Evolutionary conservation across 495 filamentous ascomycete genomes (phyloP).

Genomic region (Hamigera avellanea): DNA sequence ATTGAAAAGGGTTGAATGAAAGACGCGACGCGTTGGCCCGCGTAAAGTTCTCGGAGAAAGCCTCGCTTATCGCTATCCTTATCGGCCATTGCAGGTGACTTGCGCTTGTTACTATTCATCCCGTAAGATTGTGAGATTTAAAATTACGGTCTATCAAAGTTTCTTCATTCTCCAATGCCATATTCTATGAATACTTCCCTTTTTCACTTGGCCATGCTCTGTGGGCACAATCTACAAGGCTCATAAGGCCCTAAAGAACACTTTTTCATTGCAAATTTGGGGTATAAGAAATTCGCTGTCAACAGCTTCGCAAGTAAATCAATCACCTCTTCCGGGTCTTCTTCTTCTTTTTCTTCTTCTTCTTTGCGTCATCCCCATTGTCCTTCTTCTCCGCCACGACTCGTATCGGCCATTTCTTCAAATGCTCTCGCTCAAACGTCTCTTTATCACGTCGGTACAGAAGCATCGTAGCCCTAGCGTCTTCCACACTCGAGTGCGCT

Average conservation of each 20-base stretch:
- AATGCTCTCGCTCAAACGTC: conserved; percentile 70
- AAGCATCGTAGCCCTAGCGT: conserved; percentile 81
- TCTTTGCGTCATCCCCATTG: conserved; percentile 27
- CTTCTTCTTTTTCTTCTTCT: conserved; percentile 44
- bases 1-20: neutral
- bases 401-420: conserved; percentile 46
- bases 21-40: conserved; percentile 26
- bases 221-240: no score
- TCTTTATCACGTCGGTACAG: conserved; percentile 71
- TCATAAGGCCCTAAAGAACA: conserved; percentile 7
- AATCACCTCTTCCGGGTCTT: conserved; percentile 37
- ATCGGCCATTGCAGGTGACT: no score
- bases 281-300: conserved; percentile 4
- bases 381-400: conserved; percentile 26
- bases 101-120: no score
- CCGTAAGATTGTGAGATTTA: no score
- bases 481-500: conserved; percentile 67
- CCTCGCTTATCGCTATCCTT: neutral
- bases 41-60: conserved; percentile 17
- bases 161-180: no score
- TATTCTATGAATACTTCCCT: no score
- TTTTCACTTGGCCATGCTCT: no score
- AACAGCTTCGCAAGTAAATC: neutral
- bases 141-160: no score
- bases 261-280: neutral